Conservation (phyloP, 78 protist species). For the Neovahlkampfia damariscottae region DNA sequence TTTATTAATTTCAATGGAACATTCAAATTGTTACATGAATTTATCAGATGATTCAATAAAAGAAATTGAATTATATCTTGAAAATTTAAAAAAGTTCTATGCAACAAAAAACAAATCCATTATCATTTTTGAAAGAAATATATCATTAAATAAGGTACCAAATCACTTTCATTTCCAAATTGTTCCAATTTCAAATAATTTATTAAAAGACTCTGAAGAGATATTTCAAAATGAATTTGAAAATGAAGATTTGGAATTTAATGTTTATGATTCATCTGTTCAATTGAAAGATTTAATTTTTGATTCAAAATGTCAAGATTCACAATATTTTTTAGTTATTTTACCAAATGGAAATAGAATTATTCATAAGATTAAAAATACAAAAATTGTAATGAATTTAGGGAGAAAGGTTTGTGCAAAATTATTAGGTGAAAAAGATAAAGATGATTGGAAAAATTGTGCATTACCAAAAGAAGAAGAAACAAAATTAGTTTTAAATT, state of each 20-base stretch:
- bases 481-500: background rate
- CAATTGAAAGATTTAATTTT: background rate
- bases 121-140: conserved; percentile 27
- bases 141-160: background rate
- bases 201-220: background rate
- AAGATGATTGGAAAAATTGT: background rate
- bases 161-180: conserved; percentile 42
- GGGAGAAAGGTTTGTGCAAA: background rate
- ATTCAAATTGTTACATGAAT: conserved; percentile 10
- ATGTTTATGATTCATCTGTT: background rate
- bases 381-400: background rate
- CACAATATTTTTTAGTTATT: background rate
- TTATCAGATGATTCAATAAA: background rate
- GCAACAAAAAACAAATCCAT: background rate
- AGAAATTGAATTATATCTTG: conserved; percentile 12
- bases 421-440: background rate
- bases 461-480: background rate
- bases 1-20: conserved; percentile 28
- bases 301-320: background rate
- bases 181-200: conserved; percentile 24
- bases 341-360: background rate
- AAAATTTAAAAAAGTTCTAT: background rate
- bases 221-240: background rate
- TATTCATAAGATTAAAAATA: background rate
- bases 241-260: background rate